These are phyloP conservation scores for Saccharomyces kudriavzevii DNA, from an alignment of 805 yeast genomes.

Conservation along the genomic window DNA sequence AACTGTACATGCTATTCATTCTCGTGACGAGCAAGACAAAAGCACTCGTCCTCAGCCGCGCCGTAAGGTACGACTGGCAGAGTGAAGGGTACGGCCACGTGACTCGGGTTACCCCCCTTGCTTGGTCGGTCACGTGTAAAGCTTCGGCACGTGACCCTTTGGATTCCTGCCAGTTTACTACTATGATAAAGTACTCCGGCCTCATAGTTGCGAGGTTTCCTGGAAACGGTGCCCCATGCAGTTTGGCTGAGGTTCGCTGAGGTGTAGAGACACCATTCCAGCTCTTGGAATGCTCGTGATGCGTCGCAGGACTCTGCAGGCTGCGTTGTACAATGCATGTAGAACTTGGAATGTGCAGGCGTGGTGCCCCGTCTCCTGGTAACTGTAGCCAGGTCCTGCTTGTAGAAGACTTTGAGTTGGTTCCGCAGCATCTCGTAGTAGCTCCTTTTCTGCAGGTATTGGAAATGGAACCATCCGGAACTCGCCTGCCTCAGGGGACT, in stretches of 20 bases:
- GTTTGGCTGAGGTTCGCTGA: conserved; percentile 68
- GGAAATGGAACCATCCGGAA: conserved; percentile 28
- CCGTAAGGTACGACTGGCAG: conserved; percentile 12
- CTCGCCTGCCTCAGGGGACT: conserved; percentile 17
- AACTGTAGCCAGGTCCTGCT: conserved; percentile 11
- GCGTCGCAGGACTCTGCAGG: conserved; percentile 20
- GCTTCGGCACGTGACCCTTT: neutral
- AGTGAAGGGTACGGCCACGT: conserved; percentile 22
- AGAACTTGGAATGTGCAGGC: conserved; percentile 65
- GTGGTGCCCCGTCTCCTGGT: conserved; percentile 7
- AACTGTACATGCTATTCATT: neutral
- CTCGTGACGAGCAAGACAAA: conserved; percentile 11
- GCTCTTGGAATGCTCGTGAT: conserved; percentile 7
- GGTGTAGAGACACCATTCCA: conserved; percentile 66
- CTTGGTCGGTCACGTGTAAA: neutral
- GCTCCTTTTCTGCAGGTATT: conserved; percentile 9
- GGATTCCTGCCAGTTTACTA: neutral
- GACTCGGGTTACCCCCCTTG: neutral
- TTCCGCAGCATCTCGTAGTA: conserved; percentile 15
- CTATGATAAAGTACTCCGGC: conserved; percentile 43
- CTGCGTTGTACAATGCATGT: conserved; percentile 45
- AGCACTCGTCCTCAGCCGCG: conserved; percentile 11
- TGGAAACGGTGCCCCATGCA: conserved; percentile 63
- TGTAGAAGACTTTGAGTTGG: conserved; percentile 15
- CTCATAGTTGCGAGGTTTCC: conserved; percentile 41